phyloP scores from a whole-genome alignment of 140 eudicot species.

The Anethum foeniculum region DNA sequence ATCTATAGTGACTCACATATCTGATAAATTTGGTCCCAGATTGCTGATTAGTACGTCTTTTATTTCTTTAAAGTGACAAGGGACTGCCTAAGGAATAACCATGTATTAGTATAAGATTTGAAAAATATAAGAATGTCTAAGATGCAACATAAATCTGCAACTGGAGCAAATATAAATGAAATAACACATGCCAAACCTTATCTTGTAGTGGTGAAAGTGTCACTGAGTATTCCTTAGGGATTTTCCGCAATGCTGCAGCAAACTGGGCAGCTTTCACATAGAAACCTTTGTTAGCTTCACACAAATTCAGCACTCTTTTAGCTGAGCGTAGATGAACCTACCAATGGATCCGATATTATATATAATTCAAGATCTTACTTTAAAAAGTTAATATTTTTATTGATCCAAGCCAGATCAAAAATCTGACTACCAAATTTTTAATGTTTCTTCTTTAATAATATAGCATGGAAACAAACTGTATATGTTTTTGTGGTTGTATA shows the following conservation, averaged over 20 bases:
- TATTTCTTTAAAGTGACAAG: constrained; percentile 63
- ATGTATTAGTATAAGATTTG: constrained; percentile 15
- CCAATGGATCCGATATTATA: not conserved
- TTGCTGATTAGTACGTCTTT: constrained; percentile 60
- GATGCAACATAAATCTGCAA: not conserved
- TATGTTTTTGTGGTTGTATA: not conserved
- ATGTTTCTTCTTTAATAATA: not conserved
- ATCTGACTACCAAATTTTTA: too few relatives aligned
- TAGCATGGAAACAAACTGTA: not conserved
- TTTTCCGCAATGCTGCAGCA: constrained; percentile 77
- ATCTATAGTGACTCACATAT: constrained; percentile 54
- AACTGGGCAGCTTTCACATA: constrained; percentile 96
- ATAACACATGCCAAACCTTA: constrained; percentile 43
- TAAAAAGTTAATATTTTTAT: too few relatives aligned
- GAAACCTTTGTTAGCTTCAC: constrained; percentile 80
- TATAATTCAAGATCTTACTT: not conserved
- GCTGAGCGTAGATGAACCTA: constrained; percentile 94
- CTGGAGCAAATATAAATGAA: not conserved
- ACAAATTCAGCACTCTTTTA: constrained; percentile 51
- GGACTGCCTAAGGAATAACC: constrained; percentile 60
- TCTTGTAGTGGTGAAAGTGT: constrained; percentile 85
- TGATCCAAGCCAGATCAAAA: not conserved
- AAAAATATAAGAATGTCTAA: not conserved
- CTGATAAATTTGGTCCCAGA: constrained; percentile 53
- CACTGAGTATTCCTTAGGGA: constrained; percentile 78